Conservation (phyloP, 2,329 filamentous ascomycete genomes). For the Pleomassaria siparia region DNA sequence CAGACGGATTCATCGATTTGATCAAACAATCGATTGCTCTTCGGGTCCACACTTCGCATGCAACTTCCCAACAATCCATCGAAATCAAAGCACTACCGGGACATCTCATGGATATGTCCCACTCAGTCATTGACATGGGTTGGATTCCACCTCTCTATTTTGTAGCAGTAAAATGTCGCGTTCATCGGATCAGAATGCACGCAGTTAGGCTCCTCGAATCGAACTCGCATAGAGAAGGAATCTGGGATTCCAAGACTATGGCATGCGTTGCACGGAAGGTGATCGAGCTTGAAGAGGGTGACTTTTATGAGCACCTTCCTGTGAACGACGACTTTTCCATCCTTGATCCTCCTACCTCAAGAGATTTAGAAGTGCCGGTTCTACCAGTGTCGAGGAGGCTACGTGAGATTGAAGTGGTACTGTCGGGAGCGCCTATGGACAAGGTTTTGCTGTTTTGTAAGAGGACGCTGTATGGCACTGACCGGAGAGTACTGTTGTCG, state of each 20-base stretch:
- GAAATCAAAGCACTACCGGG: background rate
- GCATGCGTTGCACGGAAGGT: constrained; percentile 41
- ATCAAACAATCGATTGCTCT: constrained; percentile 35
- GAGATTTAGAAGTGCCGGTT: constrained; percentile 14
- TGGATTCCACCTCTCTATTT: constrained; percentile 52
- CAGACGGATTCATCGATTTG: constrained; percentile 13
- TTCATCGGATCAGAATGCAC: constrained; percentile 44
- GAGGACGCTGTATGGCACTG: background rate
- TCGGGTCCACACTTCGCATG: constrained; percentile 2
- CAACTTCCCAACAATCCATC: background rate
- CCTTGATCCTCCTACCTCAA: background rate
- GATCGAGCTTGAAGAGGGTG: constrained; percentile 27
- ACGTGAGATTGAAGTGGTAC: constrained; percentile 14
- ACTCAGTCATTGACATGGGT: constrained; percentile 47
- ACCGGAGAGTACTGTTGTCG: background rate
- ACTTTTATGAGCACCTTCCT: background rate
- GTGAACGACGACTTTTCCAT: constrained; percentile 11
- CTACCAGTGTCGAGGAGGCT: constrained; percentile 20
- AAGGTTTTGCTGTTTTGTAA: background rate
- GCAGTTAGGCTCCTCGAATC: constrained; percentile 39
- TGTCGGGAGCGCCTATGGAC: constrained; percentile 3
- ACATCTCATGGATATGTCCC: constrained; percentile 21
- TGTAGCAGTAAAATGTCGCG: constrained; percentile 51
- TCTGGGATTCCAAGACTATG: constrained; percentile 45
- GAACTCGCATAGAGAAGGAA: constrained; percentile 42